Evolutionary conservation across 768 basidiomycete species (phyloP), one percentile per base, ranked within the genome.

Genomic region (Suillus occidentalis): DNA sequence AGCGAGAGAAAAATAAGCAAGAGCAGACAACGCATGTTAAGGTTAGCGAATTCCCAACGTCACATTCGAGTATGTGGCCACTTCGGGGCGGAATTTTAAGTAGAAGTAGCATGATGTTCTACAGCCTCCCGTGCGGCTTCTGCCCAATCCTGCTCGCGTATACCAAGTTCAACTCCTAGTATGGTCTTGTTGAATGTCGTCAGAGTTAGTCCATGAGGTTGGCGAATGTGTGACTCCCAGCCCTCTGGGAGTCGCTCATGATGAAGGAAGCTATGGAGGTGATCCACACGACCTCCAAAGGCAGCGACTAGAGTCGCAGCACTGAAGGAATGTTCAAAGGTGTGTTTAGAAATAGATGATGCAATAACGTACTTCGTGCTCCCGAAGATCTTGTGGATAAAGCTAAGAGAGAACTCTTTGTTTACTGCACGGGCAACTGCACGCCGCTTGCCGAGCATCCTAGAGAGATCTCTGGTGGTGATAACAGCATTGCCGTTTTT

Each of bases 191-290:
- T 89, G 79, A 91, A 89, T 6, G 73, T 72, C 6, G 75, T 55
- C 6, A 93, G 71, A 1, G 92, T 91, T 40, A 92, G 73, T 0
- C 92, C 91, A 59, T 80, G 75, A 1, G 76, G 83, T 55, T 82
- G 76, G 57, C 82, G 80, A 25, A 86, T 73, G 28, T 82, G 78
- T 0, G 91, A 81, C 70, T 92, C 89, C 90, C 90, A 94, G 9
- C 86, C 86, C 0, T 89, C 79, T 0, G 88, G 88, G 22, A 94
- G 71, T 5, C 89, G 85, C 67, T 94, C 92, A 34, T 94, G 87
- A 6, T 80, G 70, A 36, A 94, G 75, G 37, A 90, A 67, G 1
- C 80, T 65, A 60, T 83, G 77, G 22, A 93, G 71, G 65, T 89
- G 88, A 1, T 78, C 72, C 7, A 89, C 71, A 36, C 81, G 79